Evolutionary conservation across 1,139 yeast genomes (phyloP), one percentile per base, ranked within the genome.

Genomic region (Yamadazyma triangularis): DNA sequence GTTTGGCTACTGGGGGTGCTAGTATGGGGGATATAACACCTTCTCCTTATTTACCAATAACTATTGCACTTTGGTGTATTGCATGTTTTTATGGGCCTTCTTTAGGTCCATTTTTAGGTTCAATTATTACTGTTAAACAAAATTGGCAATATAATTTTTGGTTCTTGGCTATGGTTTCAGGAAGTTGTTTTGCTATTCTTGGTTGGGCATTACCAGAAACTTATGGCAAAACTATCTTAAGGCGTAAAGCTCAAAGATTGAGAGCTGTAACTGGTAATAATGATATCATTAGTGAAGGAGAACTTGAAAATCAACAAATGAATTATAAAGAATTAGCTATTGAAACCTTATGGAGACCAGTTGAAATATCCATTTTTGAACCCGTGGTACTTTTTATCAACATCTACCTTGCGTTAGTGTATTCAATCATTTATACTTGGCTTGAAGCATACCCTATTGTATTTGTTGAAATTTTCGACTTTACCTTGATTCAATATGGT

Each of bases 121-220:
- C 60, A 3, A 48, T 46, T n/a, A 39, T 58, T 23, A 44, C 45
- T 6, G 50, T 44, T 7, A 43, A 41, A 27, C 42, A 44, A 4
- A 24, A 21, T 13, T 70, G 75, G 75, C 55, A 73, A 46, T 61
- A 69, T 60, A 53, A 63, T 3, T 64, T 64, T 37, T 68, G 74
- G 74, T 54, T 66, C 30, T 37, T 59, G 41, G 40, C 56, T 23
- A 56, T 71, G 30, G 36, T 64, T 13, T 47, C 68, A 27, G 70
- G 58, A 8, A 18, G 57, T 3, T 32, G 62, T 1, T 47, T 64
- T 9, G 8, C 57, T 1, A 13, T 66, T 1, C 49, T 71, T 34
- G 24, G 50, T 3, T 45, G 60, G 25, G 47, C 63, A 26, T 50
- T 75, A 24, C 77, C 79, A 0, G 83, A 77, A 48, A 70, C 81